These are phyloP conservation scores for Phallus indusiatus DNA, from an alignment of 768 basidiomycete genomes.

Conservation along the genomic window DNA sequence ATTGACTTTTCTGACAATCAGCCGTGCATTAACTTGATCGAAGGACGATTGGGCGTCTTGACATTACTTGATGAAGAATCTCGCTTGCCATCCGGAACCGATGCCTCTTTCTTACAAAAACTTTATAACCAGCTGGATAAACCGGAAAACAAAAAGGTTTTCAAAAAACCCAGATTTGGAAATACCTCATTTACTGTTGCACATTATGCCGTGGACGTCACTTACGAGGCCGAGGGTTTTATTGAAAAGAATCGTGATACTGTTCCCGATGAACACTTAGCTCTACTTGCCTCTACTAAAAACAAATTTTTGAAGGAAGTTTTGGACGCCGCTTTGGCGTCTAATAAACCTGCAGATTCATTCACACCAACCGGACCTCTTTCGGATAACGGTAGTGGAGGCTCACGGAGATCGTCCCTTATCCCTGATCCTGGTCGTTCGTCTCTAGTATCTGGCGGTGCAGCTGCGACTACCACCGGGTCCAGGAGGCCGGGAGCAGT, in stretches of 20 bases:
- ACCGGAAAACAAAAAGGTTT: constrained; percentile 77
- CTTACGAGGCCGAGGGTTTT: constrained; percentile 97
- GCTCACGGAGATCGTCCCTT: constrained; percentile 72
- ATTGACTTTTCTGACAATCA: constrained; percentile 99
- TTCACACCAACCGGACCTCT: constrained; percentile 65
- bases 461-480: constrained; percentile 22
- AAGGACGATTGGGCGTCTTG: constrained; percentile 92
- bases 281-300: constrained; percentile 73
- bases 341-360: constrained; percentile 55
- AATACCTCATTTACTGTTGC: constrained; percentile 96
- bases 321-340: constrained; percentile 79
- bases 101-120: constrained; percentile 88
- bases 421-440: constrained; percentile 83
- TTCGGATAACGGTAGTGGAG: constrained; percentile 69
- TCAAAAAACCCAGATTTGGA: constrained; percentile 99
- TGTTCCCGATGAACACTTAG: constrained; percentile 96
- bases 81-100: constrained; percentile 86
- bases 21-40: constrained; percentile 97
- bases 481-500: constrained; percentile 56
- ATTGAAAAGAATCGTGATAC: constrained; percentile 99
- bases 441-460: constrained; percentile 49
- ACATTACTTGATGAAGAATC: constrained; percentile 94
- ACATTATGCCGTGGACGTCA: constrained; percentile 96
- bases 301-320: constrained; percentile 94
- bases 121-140: constrained; percentile 78